phyloP scores from a whole-genome alignment of 2,329 filamentous ascomycete genomes.

The Diaporthe vexans region DNA sequence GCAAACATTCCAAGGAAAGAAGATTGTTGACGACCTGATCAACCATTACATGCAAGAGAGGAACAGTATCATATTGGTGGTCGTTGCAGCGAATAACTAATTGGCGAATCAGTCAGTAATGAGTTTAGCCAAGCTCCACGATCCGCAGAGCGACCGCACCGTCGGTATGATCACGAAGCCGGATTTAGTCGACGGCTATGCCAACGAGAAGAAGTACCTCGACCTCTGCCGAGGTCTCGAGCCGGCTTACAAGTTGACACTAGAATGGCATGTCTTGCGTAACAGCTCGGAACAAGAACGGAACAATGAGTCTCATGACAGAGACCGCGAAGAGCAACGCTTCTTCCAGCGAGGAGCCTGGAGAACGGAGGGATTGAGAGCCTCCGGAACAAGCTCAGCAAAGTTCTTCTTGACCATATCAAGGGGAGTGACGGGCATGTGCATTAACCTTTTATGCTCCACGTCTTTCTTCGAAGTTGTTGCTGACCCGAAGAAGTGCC shows the following conservation, averaged over 20 bases:
- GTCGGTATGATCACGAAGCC: slow-evolving; percentile 72
- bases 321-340: slow-evolving; percentile 50
- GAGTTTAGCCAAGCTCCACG: slow-evolving; percentile 57
- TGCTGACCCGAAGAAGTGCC: background rate
- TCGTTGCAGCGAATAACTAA: slow-evolving; percentile 64
- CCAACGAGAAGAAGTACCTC: slow-evolving; percentile 56
- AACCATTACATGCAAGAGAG: slow-evolving; percentile 68
- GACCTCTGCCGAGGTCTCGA: slow-evolving; percentile 52
- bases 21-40: slow-evolving; percentile 50
- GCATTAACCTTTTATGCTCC: too few species aligned
- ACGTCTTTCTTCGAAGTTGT: too few species aligned
- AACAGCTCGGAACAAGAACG: slow-evolving; percentile 58
- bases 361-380: slow-evolving; percentile 36
- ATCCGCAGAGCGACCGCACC: slow-evolving; percentile 61
- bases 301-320: slow-evolving; percentile 43
- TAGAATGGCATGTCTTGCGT: slow-evolving; percentile 68
- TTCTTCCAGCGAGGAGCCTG: slow-evolving; percentile 52
- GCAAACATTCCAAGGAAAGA: slow-evolving; percentile 50
- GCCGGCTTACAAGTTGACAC: slow-evolving; percentile 49
- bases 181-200: slow-evolving; percentile 58
- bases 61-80: slow-evolving; percentile 72
- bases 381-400: too few species aligned
- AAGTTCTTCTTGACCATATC: too few species aligned
- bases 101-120: slow-evolving; percentile 67
- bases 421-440: background rate